Evolutionary conservation across 768 basidiomycete species (phyloP).

Genomic region (Agaricus bisporus): DNA sequence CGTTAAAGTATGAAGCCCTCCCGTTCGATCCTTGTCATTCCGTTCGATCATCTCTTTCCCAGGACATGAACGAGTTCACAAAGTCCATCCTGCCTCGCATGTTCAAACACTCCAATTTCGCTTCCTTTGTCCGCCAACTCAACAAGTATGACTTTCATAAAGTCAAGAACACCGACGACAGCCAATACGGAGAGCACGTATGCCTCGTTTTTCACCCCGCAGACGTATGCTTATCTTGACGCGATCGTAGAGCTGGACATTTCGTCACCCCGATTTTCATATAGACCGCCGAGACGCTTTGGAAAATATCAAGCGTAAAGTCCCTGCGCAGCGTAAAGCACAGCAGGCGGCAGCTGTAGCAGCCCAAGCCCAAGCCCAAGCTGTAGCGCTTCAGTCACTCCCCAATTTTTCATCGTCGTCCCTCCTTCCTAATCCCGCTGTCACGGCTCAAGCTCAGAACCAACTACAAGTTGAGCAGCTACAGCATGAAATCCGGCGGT

Average conservation of each 20-base stretch:
- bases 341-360: conserved; percentile 22
- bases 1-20: conserved; percentile 52
- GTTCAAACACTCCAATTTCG: conserved; percentile 96
- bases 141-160: conserved; percentile 99
- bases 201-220: conserved; percentile 5
- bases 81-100: conserved; percentile 84
- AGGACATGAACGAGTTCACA: conserved; percentile 95
- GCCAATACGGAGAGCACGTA: conserved; percentile 61
- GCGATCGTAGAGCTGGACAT: conserved; percentile 42
- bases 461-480: conserved; percentile 11
- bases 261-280: conserved; percentile 55
- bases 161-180: conserved; percentile 85
- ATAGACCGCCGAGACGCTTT: conserved; percentile 47
- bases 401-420: conserved; percentile 21
- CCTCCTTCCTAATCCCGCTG: conserved; percentile 14
- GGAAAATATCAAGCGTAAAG: conserved; percentile 57
- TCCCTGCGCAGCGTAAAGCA: conserved; percentile 47
- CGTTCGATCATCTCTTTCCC: background rate
- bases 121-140: conserved; percentile 84
- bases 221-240: background rate
- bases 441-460: conserved; percentile 3
- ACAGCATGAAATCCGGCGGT: conserved; percentile 21
- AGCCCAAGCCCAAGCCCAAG: conserved; percentile 9
- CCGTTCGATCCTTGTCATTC: background rate
- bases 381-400: conserved; percentile 10